A percentile compares a stretch with the other conserved stretches of the same genome.
phyloP scores from a whole-genome alignment of 768 basidiomycete species.

The Termitomyces sp. region DNA sequence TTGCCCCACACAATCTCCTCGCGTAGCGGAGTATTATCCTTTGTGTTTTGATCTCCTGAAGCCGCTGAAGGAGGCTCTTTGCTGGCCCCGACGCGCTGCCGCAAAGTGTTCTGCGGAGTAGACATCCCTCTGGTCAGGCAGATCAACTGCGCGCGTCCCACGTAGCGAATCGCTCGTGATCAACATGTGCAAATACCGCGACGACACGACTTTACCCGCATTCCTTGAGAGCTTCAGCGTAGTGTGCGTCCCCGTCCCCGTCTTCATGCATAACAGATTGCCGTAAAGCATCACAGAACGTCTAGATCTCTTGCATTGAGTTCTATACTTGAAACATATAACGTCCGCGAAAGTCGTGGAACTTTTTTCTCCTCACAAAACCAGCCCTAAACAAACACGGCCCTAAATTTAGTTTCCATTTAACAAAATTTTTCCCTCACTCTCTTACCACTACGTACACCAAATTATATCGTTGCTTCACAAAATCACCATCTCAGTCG shows the following conservation, averaged over 20 bases:
- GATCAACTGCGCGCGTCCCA: background rate
- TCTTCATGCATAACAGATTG: too few species aligned
- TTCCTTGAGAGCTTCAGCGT: background rate
- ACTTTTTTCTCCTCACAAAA: background rate
- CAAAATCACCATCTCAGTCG: too few species aligned
- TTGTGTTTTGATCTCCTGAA: constrained; percentile 8
- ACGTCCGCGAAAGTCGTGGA: background rate
- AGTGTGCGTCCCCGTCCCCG: too few species aligned
- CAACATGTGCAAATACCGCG: constrained; percentile 14
- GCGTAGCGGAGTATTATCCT: constrained; percentile 11
- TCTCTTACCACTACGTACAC: background rate
- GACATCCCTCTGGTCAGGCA: constrained; percentile 8
- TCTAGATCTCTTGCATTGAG: too few species aligned
- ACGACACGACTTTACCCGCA: constrained; percentile 1
- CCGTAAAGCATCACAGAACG: background rate
- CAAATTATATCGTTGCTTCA: background rate
- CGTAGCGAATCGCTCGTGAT: constrained; percentile 5
- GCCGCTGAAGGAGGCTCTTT: constrained; percentile 4
- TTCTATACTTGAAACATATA: background rate
- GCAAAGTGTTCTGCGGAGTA: constrained; percentile 23
- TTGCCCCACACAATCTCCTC: constrained; percentile 85
- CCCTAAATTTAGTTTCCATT: too few species aligned
- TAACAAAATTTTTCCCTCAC: background rate
- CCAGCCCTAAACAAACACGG: background rate
- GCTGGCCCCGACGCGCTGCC: constrained; percentile 23